Conservation (phyloP, 2,329 filamentous ascomycete species). For the Pestalotiopsis sp. region DNA sequence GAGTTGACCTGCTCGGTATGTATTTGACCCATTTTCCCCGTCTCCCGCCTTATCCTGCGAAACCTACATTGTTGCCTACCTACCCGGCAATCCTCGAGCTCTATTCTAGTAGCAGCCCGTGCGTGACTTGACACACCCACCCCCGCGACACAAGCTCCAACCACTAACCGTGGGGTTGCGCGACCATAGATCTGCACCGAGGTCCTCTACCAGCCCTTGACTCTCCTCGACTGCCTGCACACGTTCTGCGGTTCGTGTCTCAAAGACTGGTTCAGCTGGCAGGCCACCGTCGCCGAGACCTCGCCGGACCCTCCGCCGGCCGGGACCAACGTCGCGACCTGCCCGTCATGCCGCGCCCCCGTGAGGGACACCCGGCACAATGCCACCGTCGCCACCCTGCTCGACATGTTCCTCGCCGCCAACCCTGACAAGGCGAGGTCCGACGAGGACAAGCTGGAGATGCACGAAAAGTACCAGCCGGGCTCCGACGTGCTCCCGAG, state of each 20-base stretch:
- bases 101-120: neutral
- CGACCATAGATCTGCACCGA: conserved; percentile 86
- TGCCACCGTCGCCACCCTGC: conserved; percentile 83
- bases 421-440: conserved; percentile 77
- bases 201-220: conserved; percentile 86
- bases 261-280: conserved; percentile 93
- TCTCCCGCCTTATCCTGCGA: conserved; percentile 13
- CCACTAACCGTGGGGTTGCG: conserved; percentile 6
- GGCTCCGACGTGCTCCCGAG: conserved; percentile 80
- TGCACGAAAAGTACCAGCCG: conserved; percentile 74
- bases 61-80: conserved; percentile 7
- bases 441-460: conserved; percentile 74
- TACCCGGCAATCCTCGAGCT: conserved; percentile 11
- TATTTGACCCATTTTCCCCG: conserved; percentile 28
- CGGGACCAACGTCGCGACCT: conserved; percentile 69
- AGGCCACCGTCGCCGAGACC: conserved; percentile 62
- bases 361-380: conserved; percentile 90
- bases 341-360: conserved; percentile 85
- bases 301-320: conserved; percentile 51
- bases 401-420: conserved; percentile 84
- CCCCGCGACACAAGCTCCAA: conserved; percentile 5
- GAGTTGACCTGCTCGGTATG: conserved; percentile 94
- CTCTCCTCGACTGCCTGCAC: conserved; percentile 89
- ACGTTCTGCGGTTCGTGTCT: conserved; percentile 95
- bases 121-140: neutral